Base-by-base conservation (phyloP, 208 protist species). In the Wallacemonas collosoma region DNA sequence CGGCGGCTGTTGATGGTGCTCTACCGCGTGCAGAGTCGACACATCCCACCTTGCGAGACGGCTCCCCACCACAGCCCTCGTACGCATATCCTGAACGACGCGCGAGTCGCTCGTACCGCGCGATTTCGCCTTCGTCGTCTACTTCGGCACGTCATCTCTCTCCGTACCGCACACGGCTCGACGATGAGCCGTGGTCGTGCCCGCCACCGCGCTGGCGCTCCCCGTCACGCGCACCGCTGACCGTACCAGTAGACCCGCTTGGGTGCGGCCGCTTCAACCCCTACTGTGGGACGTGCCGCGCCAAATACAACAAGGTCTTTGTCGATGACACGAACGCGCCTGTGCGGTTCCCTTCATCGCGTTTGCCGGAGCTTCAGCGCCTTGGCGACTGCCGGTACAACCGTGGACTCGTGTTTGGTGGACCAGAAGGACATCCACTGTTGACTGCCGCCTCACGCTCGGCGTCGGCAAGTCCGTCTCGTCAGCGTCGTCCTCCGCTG, bases 221-320 rank as follows among this genome's bases (percentile, higher is more conserved):
- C 38, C 58, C 17, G 8, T 15, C 47, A 39, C 64, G 51, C 6
- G 4, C 45, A 48, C 17, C 64, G 43, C 48, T 57, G 35, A 58
- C 50, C n/a, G 39, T 45, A 14, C 64, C 64, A 3, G 12, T 53
- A n/a, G 60, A 65, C 57, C 84, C 88, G 38, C 76, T 96, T 36
- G 83, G 88, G 15, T 91, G 83, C 60, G 73, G 71, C 2, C 80
- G 91, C 35, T 77, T 96, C 55, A 96, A 96, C 71, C 91, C 91
- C 14, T 96, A 96, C 86, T 96, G 91, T 71, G 61, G 61, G 48
- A 77, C 77, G 3, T 96, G 91, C 77, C 83, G 85, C n/a, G 72
- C 56, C 40, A 76, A 77, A 69, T 96, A 90, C 80, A 87, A 90
- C 71, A 56, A 91, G 8, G 77, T 96, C 57, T 72, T 90, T 17